A percentile compares a stretch with the other conserved stretches of the same genome.
phyloP scores from a whole-genome alignment of 1,284 basidiomycete genomes.

The Golubevia pallescens region DNA sequence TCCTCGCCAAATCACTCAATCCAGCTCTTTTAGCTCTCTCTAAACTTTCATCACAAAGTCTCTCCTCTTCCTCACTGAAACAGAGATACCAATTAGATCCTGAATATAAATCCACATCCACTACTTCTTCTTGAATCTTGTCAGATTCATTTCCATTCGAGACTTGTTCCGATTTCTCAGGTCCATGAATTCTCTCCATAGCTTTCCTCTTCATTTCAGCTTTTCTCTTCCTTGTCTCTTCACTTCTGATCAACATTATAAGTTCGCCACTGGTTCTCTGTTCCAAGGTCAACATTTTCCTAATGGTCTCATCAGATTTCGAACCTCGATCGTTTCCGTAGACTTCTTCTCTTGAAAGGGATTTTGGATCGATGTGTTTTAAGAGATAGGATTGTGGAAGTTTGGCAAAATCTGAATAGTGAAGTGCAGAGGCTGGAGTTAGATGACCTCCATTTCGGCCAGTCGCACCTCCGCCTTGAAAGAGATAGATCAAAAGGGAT shows the following conservation, averaged over 20 bases:
- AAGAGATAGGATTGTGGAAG: slow-evolving; percentile 18
- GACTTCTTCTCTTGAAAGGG: neutral
- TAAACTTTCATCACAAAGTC: slow-evolving; percentile 23
- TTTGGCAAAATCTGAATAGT: slow-evolving; percentile 26
- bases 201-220: neutral
- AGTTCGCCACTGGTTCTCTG: slow-evolving; percentile 15
- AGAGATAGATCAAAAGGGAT: neutral
- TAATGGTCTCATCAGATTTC: slow-evolving; percentile 12
- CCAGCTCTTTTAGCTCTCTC: slow-evolving; percentile 10
- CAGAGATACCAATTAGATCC: slow-evolving; percentile 39
- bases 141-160: neutral
- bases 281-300: slow-evolving; percentile 29
- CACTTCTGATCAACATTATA: slow-evolving; percentile 13
- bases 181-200: too few species aligned
- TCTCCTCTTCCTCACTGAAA: slow-evolving; percentile 20
- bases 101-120: slow-evolving; percentile 17
- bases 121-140: too few species aligned
- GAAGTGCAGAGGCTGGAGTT: slow-evolving; percentile 33
- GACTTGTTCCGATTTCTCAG: too few species aligned
- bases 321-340: slow-evolving; percentile 8
- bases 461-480: slow-evolving; percentile 30
- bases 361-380: neutral
- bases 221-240: neutral
- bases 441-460: slow-evolving; percentile 45
- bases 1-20: slow-evolving; percentile 13